Base-by-base conservation (phyloP, 2,329 filamentous ascomycete species). In the Aspergillus versicolor region DNA sequence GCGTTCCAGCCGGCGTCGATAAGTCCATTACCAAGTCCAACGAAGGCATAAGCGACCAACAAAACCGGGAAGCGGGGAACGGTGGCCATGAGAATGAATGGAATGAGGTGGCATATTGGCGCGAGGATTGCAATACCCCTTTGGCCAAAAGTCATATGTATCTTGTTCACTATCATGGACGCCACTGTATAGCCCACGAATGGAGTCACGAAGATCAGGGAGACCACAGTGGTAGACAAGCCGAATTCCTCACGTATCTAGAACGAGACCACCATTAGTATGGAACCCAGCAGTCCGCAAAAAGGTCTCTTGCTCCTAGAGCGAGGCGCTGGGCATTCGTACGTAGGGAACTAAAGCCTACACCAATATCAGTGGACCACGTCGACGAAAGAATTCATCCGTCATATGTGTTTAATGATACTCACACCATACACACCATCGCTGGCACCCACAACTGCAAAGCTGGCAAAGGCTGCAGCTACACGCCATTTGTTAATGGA, bases 101-200 rank as follows among this genome's bases (percentile, higher is more conserved):
- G 66, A 21, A 68, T 50, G 19, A 70, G 55, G 51, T 73, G 70
- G 52, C 69, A 71, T 45, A 63, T 48, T 0, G 69, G 67, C 8
- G 81, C 86, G 3, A 90, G 68, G 49, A 90, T 67, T 9, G 88
- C 87, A n/a, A 92, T 83, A 7, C 90, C 90, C 41, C 87, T 81
- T 69, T 91, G 88, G 30, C 90, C 90, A 48, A 76, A 60, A 21
- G 60, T 67, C 55, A 71, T 68, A 63, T 81, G 79, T 38, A 81
- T 67, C 17, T 60, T 57, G 56, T 79, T 78, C 61, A 77, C 79
- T 38, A 77, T 58, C 34, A 80, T 61, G 5, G 79, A 78, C 1
- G 79, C 74, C 6, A 73, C 48, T n/a, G 75, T 76, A 67, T 81
- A 82, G 21, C 80, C 79, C 3, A 75, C 65, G 54, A 81, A 79